Evolutionary conservation across 352 stramenopile genomes (phyloP).

Genomic region (Phytophthora sp.): DNA sequence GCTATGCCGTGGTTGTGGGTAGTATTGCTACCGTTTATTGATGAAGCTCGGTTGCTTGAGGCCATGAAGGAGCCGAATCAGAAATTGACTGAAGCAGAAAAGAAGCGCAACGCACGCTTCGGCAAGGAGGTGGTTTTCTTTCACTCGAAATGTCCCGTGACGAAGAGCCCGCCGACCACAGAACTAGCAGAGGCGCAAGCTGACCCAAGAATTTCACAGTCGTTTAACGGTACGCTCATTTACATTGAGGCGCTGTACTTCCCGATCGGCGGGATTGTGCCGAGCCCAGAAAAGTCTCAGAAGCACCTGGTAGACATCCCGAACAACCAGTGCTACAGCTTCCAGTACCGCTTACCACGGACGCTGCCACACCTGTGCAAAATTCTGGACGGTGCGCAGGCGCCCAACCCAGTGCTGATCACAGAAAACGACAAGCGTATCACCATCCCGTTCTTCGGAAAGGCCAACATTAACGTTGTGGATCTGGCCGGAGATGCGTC

Average conservation of each 20-base stretch:
- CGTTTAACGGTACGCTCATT: slow-evolving; percentile 73
- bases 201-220: slow-evolving; percentile 61
- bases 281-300: slow-evolving; percentile 79
- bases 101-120: slow-evolving; percentile 85
- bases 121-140: slow-evolving; percentile 89
- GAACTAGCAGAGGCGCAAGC: slow-evolving; percentile 50
- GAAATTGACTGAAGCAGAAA: slow-evolving; percentile 73
- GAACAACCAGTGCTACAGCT: slow-evolving; percentile 90
- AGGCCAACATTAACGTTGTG: slow-evolving; percentile 87
- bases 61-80: slow-evolving; percentile 83
- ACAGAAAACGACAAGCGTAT: slow-evolving; percentile 70
- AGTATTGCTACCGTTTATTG: slow-evolving; percentile 98
- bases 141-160: slow-evolving; percentile 68
- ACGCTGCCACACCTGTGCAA: slow-evolving; percentile 60
- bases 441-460: slow-evolving; percentile 82
- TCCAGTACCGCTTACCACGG: slow-evolving; percentile 71
- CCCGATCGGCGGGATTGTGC: slow-evolving; percentile 73
- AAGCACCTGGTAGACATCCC: slow-evolving; percentile 73
- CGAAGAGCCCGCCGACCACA: slow-evolving; percentile 40
- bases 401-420: slow-evolving; percentile 51
- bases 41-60: slow-evolving; percentile 94
- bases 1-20: slow-evolving; percentile 99
- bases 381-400: slow-evolving; percentile 58
- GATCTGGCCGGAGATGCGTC: slow-evolving; percentile 66
- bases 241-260: slow-evolving; percentile 82